Base-by-base conservation (phyloP, 129 eudicot species). In the Artemisia argyi region DNA sequence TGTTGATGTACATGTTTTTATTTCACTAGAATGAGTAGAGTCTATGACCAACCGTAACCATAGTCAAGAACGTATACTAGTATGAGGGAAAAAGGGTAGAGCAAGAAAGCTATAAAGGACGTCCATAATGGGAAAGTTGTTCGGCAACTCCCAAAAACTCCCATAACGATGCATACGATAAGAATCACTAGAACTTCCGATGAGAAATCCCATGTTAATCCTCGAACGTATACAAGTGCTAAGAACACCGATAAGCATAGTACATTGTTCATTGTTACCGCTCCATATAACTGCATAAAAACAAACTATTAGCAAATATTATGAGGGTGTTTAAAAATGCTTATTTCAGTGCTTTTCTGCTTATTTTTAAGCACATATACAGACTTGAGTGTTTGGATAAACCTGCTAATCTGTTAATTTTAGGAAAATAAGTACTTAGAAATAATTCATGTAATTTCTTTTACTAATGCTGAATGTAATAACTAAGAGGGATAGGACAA, bases 81-180 rank as follows among this genome's bases (percentile, higher is more conserved):
- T 11, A 80, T 75, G 57, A 92, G 87, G 49, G 97, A 89, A 71
- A 89, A 74, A 0, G 97, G 97, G 74, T 89, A 92, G n/a, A 92
- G 86, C 14, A 65, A 11, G 82, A 89, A 92, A 61, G 97, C 97
- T 56, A 92, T 14, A 30, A 83, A 65, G 5, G 94, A 67, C 47
- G 97, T 92, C 97, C 96, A 92, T 12, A 92, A 80, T 11, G 97
- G 97, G 51, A 92, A 92, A 48, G 97, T 86, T 62, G 93, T 92
- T 69, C 94, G 87, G 56, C 87, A 17, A 69, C 97, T 89, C 51
- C 84, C 97, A n/a, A 92, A 81, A 18, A 76, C 76, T 13, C 96
- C 96, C 93, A 89, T 83, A 56, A 92, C 83, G 20, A 86, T 17
- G 80, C 97, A 92, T 17, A 92, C 96, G 11, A 92, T 78, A 58